A percentile compares a stretch with the other conserved stretches of the same genome.
phyloP scores from a whole-genome alignment of 768 basidiomycete genomes.

The Infundibulicybe gibba region DNA sequence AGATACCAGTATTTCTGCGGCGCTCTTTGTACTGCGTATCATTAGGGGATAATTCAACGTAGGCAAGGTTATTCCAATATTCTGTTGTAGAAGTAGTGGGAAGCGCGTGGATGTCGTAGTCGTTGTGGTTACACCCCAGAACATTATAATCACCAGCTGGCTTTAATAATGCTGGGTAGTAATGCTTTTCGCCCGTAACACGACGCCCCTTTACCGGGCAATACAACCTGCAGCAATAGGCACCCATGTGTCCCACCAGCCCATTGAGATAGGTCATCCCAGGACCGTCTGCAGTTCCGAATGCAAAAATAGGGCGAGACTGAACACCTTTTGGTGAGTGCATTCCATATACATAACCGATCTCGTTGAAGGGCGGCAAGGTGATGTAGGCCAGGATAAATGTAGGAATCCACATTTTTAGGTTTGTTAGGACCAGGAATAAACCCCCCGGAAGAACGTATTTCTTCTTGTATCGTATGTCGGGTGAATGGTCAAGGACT shows the following conservation, averaged over 20 bases:
- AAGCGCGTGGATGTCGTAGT: slow-evolving; percentile 14
- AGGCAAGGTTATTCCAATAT: slow-evolving; percentile 9
- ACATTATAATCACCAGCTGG: slow-evolving; percentile 17
- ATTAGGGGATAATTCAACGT: slow-evolving; percentile 11
- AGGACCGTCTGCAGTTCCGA: slow-evolving; percentile 28
- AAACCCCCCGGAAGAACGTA: slow-evolving; percentile 18
- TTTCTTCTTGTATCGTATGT: slow-evolving; percentile 17
- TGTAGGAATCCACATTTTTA: slow-evolving; percentile 18
- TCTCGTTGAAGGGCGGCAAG: not conserved
- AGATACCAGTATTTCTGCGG: slow-evolving; percentile 24
- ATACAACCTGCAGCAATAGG: slow-evolving; percentile 28
- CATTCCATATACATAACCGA: not conserved
- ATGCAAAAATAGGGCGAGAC: not conserved
- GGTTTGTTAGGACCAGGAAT: slow-evolving; percentile 26
- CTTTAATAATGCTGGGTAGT: slow-evolving; percentile 27
- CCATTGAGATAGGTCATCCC: slow-evolving; percentile 28
- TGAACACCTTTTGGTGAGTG: not conserved
- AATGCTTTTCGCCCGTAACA: slow-evolving; percentile 21
- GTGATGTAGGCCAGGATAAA: slow-evolving; percentile 12
- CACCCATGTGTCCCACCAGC: slow-evolving; percentile 29
- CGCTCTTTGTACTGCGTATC: slow-evolving; percentile 8
- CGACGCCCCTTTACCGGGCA: slow-evolving; percentile 25
- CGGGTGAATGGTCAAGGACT: slow-evolving; percentile 22
- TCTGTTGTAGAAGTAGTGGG: slow-evolving; percentile 1
- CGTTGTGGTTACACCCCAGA: slow-evolving; percentile 14